phyloP scores from a whole-genome alignment of 768 basidiomycete species.

The Grammothele lineata region DNA sequence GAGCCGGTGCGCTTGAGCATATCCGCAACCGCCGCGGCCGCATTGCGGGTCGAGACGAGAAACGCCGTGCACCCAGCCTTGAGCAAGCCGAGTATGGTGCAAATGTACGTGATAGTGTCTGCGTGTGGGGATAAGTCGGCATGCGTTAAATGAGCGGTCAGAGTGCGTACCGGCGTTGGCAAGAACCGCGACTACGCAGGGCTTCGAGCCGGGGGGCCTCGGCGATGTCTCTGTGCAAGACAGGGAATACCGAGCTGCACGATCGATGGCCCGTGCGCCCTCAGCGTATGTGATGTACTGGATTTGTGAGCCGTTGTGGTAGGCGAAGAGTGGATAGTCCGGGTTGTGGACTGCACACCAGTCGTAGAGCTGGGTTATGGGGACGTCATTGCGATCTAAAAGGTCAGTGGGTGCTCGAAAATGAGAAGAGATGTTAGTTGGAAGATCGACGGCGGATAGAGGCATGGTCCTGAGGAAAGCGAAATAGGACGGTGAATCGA shows the following conservation, averaged over 20 bases:
- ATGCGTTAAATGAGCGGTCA: too few species aligned
- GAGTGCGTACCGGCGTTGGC: constrained; percentile 16
- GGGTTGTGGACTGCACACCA: constrained; percentile 29
- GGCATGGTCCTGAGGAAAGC: too few species aligned
- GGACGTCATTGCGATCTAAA: constrained; percentile 4
- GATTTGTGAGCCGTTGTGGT: constrained; percentile 14
- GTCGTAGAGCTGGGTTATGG: constrained; percentile 32
- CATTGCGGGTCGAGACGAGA: constrained; percentile 32
- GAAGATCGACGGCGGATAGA: constrained; percentile 4
- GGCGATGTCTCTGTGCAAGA: too few species aligned
- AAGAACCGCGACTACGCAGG: constrained; percentile 24
- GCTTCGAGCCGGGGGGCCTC: background rate
- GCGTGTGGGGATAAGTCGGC: too few species aligned
- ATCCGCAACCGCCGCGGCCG: constrained; percentile 27
- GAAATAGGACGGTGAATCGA: too few species aligned
- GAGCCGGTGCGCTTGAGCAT: constrained; percentile 17
- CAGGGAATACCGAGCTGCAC: constrained; percentile 18
- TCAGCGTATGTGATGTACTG: constrained; percentile 21
- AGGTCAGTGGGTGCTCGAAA: constrained; percentile 1
- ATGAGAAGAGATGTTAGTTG: constrained; percentile 5
- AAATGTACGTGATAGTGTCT: constrained; percentile 26
- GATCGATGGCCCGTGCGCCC: constrained; percentile 24
- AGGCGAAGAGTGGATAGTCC: constrained; percentile 31
- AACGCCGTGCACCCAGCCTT: constrained; percentile 24
- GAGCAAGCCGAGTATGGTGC: constrained; percentile 15